A percentile compares a stretch with the other conserved stretches of the same genome.
phyloP scores from a whole-genome alignment of 1,284 basidiomycete genomes.

The Microstroma glucosiphilum region DNA sequence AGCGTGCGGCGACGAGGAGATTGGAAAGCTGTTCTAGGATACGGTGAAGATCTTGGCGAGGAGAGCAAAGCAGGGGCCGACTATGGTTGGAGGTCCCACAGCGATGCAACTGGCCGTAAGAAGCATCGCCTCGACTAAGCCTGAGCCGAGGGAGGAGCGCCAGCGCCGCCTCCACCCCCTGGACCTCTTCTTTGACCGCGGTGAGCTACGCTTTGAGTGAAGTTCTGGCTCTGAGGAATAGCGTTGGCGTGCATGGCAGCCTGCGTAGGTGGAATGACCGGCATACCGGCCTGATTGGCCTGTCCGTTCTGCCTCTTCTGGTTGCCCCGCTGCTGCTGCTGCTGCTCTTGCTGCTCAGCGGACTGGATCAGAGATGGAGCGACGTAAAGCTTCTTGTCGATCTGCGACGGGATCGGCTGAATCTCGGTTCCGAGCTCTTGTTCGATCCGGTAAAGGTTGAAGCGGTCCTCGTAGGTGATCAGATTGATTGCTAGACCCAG shows the following conservation, averaged over 20 bases:
- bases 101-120: no score
- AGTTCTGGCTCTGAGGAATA: constrained; percentile 46
- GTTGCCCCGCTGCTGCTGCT: constrained; percentile 12
- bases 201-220: constrained; percentile 42
- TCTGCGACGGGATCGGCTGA: constrained; percentile 82
- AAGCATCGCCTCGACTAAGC: no score
- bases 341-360: constrained; percentile 20
- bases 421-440: constrained; percentile 98
- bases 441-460: constrained; percentile 95
- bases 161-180: background rate
- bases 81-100: no score
- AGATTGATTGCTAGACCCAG: constrained; percentile 94
- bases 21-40: no score
- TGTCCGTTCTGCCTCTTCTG: constrained; percentile 7
- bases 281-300: constrained; percentile 41
- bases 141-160: background rate
- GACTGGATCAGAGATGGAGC: constrained; percentile 45
- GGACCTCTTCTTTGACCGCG: constrained; percentile 10
- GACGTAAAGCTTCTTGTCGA: constrained; percentile 81
- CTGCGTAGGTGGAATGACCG: constrained; percentile 50
- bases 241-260: constrained; percentile 45
- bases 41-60: no score
- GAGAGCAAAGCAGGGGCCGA: no score
- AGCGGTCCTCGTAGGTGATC: constrained; percentile 78
- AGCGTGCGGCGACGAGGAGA: no score